phyloP scores from a whole-genome alignment of 352 stramenopile species.

The Pythium vanterpoolii region DNA sequence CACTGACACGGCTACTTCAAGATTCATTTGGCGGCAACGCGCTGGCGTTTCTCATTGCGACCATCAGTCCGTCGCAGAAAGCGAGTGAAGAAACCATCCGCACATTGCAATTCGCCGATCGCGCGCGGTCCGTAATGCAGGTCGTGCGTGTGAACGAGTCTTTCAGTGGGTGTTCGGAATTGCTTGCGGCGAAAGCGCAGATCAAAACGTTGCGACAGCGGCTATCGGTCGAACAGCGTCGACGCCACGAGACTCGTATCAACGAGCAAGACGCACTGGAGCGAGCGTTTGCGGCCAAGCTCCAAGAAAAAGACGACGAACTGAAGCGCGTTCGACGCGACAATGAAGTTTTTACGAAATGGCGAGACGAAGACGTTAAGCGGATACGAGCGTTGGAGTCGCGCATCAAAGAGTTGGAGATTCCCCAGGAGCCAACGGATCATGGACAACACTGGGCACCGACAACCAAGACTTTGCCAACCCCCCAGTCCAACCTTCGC shows the following conservation, averaged over 20 bases:
- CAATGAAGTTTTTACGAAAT: slow-evolving; percentile 59
- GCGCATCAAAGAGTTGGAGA: slow-evolving; percentile 4
- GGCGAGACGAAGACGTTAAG: slow-evolving; percentile 53
- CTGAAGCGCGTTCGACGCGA: slow-evolving; percentile 49
- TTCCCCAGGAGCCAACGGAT: background rate
- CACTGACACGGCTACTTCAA: slow-evolving; percentile 84
- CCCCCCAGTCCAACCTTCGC: background rate
- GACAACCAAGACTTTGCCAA: background rate
- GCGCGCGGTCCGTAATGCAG: slow-evolving; percentile 72
- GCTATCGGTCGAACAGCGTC: slow-evolving; percentile 45
- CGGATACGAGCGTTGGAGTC: slow-evolving; percentile 51
- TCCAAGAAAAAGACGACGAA: slow-evolving; percentile 65
- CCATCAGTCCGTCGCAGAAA: slow-evolving; percentile 41
- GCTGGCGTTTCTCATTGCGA: slow-evolving; percentile 69
- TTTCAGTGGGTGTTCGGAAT: slow-evolving; percentile 43
- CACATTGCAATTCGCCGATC: slow-evolving; percentile 76
- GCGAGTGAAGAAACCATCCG: slow-evolving; percentile 67
- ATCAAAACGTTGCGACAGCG: slow-evolving; percentile 50
- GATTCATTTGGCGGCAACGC: slow-evolving; percentile 79
- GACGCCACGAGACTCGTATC: slow-evolving; percentile 40
- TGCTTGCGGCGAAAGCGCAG: slow-evolving; percentile 56
- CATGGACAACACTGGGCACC: background rate
- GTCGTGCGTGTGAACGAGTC: slow-evolving; percentile 65
- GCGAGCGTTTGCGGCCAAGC: slow-evolving; percentile 43
- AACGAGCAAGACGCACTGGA: slow-evolving; percentile 57